Evolutionary conservation across 345 rosid species (phyloP).

Genomic region (Adansonia digitata): DNA sequence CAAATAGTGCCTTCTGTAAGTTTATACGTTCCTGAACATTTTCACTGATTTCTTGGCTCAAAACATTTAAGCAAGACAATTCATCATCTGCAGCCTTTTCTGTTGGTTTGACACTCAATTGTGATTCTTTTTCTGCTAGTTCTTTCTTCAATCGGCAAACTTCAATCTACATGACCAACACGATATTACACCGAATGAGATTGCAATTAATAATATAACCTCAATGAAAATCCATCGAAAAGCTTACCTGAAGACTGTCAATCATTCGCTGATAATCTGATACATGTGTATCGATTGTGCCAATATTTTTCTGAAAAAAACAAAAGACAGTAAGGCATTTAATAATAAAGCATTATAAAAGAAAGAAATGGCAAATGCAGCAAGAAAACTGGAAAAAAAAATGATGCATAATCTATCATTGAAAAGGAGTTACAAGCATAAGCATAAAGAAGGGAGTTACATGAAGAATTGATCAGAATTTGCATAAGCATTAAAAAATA

Average conservation of each 20-base stretch:
- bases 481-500: background rate
- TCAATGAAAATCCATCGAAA: conserved; percentile 8
- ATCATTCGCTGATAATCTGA: conserved; percentile 97
- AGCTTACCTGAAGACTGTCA: conserved; percentile 81
- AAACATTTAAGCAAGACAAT: conserved; percentile 75
- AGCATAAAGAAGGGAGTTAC: background rate
- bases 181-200: background rate
- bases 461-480: background rate
- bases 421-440: background rate
- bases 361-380: background rate
- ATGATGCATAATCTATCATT: background rate
- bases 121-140: conserved; percentile 80
- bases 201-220: background rate
- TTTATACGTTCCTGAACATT: conserved; percentile 92
- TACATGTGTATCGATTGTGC: conserved; percentile 78
- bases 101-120: conserved; percentile 60
- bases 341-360: background rate
- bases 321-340: background rate
- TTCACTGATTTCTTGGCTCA: conserved; percentile 93
- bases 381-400: background rate
- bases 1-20: conserved; percentile 85
- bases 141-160: conserved; percentile 77
- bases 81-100: conserved; percentile 79
- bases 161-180: conserved; percentile 52
- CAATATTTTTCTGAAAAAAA: conserved; percentile 73